Conservation (phyloP, 441 rosid genomes). For the Aquilaria agallochum region DNA sequence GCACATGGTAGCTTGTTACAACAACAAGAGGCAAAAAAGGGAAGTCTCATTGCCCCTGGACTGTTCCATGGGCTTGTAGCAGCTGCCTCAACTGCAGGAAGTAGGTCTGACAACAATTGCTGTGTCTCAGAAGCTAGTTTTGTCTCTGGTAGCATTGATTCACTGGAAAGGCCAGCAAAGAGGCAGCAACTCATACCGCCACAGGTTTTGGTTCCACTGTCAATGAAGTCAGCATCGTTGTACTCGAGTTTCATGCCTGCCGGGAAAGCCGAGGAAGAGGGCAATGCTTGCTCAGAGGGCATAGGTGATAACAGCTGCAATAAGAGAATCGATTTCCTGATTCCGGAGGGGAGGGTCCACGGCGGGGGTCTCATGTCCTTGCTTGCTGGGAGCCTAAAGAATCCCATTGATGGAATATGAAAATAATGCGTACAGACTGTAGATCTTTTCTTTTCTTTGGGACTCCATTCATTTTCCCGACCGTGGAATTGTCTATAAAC, state of each 20-base stretch:
- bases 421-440: conserved; percentile 5
- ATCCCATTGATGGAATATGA: conserved; percentile 49
- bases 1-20: conserved; percentile 79
- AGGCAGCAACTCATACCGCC: conserved; percentile 72
- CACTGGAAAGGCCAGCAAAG: conserved; percentile 42
- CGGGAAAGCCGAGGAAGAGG: conserved; percentile 38
- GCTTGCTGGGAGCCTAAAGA: conserved; percentile 63
- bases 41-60: conserved; percentile 65
- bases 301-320: conserved; percentile 21
- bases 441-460: conserved; percentile 14
- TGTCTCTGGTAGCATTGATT: conserved; percentile 52
- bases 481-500: conserved; percentile 23
- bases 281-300: conserved; percentile 17
- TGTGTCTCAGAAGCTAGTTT: conserved; percentile 60
- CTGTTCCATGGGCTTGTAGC: conserved; percentile 86
- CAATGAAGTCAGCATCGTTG: conserved; percentile 67
- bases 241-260: conserved; percentile 24
- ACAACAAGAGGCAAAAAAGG: conserved; percentile 38
- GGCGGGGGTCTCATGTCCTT: conserved; percentile 95
- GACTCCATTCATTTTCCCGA: conserved; percentile 6
- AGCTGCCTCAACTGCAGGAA: conserved; percentile 37
- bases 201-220: conserved; percentile 83
- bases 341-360: conserved; percentile 96
- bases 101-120: conserved; percentile 48
- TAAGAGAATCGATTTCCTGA: conserved; percentile 40